Evolutionary conservation across 108 stramenopile species (phyloP).

Genomic region (Cyclotella cryptica): DNA sequence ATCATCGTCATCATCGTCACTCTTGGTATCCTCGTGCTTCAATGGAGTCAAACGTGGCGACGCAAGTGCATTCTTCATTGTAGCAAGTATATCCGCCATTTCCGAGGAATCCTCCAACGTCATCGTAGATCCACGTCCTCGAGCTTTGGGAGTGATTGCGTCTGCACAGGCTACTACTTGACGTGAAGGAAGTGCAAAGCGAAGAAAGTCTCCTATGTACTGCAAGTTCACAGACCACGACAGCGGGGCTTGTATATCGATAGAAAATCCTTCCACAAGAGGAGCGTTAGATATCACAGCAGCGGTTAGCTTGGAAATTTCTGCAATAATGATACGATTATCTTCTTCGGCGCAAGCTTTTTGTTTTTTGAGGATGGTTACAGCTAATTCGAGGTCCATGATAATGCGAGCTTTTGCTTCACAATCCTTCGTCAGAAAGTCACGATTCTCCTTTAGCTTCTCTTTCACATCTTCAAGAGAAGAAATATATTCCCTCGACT

Average conservation of each 20-base stretch:
- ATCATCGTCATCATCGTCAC: constrained; percentile 24
- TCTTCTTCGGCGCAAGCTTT: constrained; percentile 26
- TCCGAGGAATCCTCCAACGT: constrained; percentile 9
- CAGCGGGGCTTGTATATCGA: constrained; percentile 4
- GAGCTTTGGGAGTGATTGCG: constrained; percentile 40
- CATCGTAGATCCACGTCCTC: constrained; percentile 14
- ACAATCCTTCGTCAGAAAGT: constrained; percentile 27
- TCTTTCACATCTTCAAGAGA: constrained; percentile 35
- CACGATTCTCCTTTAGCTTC: constrained; percentile 19
- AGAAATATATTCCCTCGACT: constrained; percentile 23
- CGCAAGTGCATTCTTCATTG: constrained; percentile 39
- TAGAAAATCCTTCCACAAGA: constrained; percentile 25
- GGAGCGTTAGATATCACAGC: constrained; percentile 14
- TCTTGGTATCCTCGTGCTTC: constrained; percentile 7
- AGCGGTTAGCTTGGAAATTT: constrained; percentile 21
- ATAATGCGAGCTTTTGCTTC: constrained; percentile 22
- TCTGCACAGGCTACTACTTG: constrained; percentile 11
- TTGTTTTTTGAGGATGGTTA: constrained; percentile 28
- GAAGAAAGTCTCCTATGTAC: constrained; percentile 32
- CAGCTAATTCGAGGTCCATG: constrained; percentile 23
- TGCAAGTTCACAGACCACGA: constrained; percentile 39
- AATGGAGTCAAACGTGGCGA: constrained; percentile 41
- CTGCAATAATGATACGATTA: constrained; percentile 23
- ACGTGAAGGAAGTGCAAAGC: neutral
- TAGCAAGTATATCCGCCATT: constrained; percentile 24